Conservation (phyloP, 2,329 filamentous ascomycete genomes). For the Penicillium sp. region DNA sequence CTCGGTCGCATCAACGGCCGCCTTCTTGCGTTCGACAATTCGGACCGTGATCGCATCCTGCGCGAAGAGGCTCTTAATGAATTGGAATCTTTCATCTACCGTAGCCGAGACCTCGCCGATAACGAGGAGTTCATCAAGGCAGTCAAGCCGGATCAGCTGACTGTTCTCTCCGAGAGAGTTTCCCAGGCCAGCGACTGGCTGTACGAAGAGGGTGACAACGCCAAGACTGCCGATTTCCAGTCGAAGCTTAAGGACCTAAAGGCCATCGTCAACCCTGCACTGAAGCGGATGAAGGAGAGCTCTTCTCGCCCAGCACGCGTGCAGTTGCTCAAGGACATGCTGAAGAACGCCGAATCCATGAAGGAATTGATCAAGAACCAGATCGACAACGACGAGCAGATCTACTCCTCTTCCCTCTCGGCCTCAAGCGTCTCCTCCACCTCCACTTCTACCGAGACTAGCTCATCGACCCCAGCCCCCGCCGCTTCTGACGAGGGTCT, state of each 20-base stretch:
- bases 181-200: slow-evolving; percentile 81
- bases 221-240: slow-evolving; percentile 71
- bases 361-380: slow-evolving; percentile 67
- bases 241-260: slow-evolving; percentile 73
- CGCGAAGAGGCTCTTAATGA: slow-evolving; percentile 88
- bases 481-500: slow-evolving; percentile 51
- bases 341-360: slow-evolving; percentile 70
- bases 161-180: slow-evolving; percentile 65
- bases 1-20: slow-evolving; percentile 62
- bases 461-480: slow-evolving; percentile 44
- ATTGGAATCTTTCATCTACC: slow-evolving; percentile 92
- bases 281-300: slow-evolving; percentile 71
- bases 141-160: slow-evolving; percentile 67
- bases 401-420: slow-evolving; percentile 55
- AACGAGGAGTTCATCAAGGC: slow-evolving; percentile 70
- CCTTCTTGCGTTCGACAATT: slow-evolving; percentile 78
- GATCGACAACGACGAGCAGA: slow-evolving; percentile 68
- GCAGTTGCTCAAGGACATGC: slow-evolving; percentile 63
- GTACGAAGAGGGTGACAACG: slow-evolving; percentile 77
- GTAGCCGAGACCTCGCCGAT: slow-evolving; percentile 76
- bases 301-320: slow-evolving; percentile 68
- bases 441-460: slow-evolving; percentile 41
- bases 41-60: slow-evolving; percentile 71
- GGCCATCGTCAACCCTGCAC: slow-evolving; percentile 72
- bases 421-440: slow-evolving; percentile 42